Percentiles rank a stretch among this genome's conserved stretches.
These are phyloP conservation scores for Lomentospora prolificans DNA, from an alignment of 2,329 filamentous ascomycete genomes.

Conservation along the genomic window DNA sequence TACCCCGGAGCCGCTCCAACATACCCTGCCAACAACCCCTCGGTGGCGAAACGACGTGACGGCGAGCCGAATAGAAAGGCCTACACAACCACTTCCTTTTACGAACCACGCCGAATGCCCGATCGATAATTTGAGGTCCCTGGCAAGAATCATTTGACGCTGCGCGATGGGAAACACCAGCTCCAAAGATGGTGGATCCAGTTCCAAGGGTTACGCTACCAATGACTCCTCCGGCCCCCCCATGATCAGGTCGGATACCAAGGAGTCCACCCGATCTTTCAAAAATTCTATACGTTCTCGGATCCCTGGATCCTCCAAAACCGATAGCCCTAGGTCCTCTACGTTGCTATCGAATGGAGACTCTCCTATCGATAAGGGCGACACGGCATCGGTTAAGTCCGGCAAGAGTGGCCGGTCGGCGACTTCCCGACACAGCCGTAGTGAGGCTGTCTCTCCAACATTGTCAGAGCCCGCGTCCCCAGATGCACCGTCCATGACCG, in stretches of 20 bases:
- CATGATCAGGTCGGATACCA: conserved; percentile 85
- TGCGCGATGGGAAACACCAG: conserved; percentile 63
- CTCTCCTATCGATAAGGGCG: conserved; percentile 49
- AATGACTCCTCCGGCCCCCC: conserved; percentile 62
- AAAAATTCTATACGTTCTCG: conserved; percentile 71
- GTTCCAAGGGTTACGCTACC: conserved; percentile 36
- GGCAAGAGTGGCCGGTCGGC: conserved; percentile 49
- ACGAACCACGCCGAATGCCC: neutral
- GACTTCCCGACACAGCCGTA: conserved; percentile 33
- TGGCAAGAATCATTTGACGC: conserved; percentile 7
- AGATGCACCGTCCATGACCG: conserved; percentile 22
- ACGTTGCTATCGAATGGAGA: conserved; percentile 56
- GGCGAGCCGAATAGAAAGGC: conserved; percentile 16
- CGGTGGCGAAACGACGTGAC: conserved; percentile 13
- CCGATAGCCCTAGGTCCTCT: conserved; percentile 75
- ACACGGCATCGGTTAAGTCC: conserved; percentile 67
- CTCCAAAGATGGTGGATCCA: conserved; percentile 48
- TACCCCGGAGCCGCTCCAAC: neutral
- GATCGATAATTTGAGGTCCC: too few relatives aligned
- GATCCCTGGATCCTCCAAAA: conserved; percentile 64
- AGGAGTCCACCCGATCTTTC: conserved; percentile 82
- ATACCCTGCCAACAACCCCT: neutral
- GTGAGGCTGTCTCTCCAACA: conserved; percentile 20
- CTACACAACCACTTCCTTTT: conserved; percentile 9
- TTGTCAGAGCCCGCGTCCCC: neutral